Evolutionary conservation across 768 basidiomycete species (phyloP).

Genomic region (Mycena vulgaris): DNA sequence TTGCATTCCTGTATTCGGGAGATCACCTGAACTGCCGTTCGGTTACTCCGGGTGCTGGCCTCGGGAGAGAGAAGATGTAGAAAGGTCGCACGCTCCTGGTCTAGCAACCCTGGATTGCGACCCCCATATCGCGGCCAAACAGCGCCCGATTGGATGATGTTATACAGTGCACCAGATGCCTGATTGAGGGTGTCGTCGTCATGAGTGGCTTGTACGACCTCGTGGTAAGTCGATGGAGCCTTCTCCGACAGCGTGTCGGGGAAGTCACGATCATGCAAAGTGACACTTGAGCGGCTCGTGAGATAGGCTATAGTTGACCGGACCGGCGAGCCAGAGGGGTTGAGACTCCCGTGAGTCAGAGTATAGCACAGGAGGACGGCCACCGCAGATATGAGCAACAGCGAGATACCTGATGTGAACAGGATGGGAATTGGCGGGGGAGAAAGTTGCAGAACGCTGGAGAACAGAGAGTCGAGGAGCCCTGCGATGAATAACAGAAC

Average conservation of each 20-base stretch:
- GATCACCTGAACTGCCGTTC: slow-evolving; percentile 32
- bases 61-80: slow-evolving; percentile 35
- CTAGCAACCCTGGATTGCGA: slow-evolving; percentile 4
- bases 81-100: slow-evolving; percentile 27
- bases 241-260: slow-evolving; percentile 15
- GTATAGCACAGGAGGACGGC: slow-evolving; percentile 24
- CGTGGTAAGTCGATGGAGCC: slow-evolving; percentile 30
- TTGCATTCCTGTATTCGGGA: slow-evolving; percentile 24
- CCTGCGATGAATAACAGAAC: slow-evolving; percentile 39
- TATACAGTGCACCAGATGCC: slow-evolving; percentile 34
- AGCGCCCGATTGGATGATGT: slow-evolving; percentile 16
- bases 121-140: slow-evolving; percentile 24
- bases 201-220: slow-evolving; percentile 35
- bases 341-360: slow-evolving; percentile 16
- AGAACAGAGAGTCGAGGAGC: slow-evolving; percentile 38
- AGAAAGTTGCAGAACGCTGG: slow-evolving; percentile 21
- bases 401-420: slow-evolving; percentile 26
- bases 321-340: slow-evolving; percentile 21
- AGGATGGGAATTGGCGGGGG: slow-evolving; percentile 14
- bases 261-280: background rate
- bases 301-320: background rate
- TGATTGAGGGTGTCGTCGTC: slow-evolving; percentile 37
- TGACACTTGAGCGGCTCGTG: background rate
- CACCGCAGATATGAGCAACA: slow-evolving; percentile 25
- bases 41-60: slow-evolving; percentile 32